These are phyloP conservation scores for Calocybe indica DNA, from an alignment of 768 basidiomycete genomes.

Conservation along the genomic window DNA sequence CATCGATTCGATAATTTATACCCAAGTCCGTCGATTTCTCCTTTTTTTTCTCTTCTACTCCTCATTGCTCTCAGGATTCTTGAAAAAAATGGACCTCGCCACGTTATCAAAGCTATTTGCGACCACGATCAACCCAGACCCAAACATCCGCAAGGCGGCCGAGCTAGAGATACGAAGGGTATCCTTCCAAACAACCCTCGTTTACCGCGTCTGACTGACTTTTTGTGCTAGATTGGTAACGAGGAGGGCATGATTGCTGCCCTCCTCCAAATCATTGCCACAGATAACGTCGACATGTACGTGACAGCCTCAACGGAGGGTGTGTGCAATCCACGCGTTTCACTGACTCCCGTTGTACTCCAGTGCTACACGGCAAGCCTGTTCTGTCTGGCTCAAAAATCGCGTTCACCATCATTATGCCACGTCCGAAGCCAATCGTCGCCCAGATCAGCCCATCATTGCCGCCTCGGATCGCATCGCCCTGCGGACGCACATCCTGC, in stretches of 20 bases:
- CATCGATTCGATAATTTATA: too few species aligned
- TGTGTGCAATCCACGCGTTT: slow-evolving; percentile 1
- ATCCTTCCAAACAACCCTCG: background rate
- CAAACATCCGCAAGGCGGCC: slow-evolving; percentile 79
- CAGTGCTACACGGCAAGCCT: slow-evolving; percentile 80
- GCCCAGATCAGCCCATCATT: slow-evolving; percentile 61
- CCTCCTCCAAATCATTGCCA: slow-evolving; percentile 79
- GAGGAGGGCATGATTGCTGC: slow-evolving; percentile 83
- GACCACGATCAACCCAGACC: slow-evolving; percentile 76
- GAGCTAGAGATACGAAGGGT: slow-evolving; percentile 90
- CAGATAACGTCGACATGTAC: slow-evolving; percentile 73
- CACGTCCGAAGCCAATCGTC: slow-evolving; percentile 26
- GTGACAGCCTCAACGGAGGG: slow-evolving; percentile 34
- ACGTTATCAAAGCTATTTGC: slow-evolving; percentile 74
- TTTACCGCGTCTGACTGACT: background rate
- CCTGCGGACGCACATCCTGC: slow-evolving; percentile 64
- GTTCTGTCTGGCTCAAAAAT: slow-evolving; percentile 88
- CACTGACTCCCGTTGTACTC: background rate
- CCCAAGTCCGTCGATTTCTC: too few species aligned
- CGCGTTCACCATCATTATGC: slow-evolving; percentile 68
- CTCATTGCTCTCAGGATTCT: too few species aligned
- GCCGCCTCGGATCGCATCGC: slow-evolving; percentile 63
- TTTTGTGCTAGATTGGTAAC: slow-evolving; percentile 50
- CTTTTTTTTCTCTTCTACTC: too few species aligned
- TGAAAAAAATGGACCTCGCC: slow-evolving; percentile 58